phyloP scores from a whole-genome alignment of 2,329 filamentous ascomycete species.

The Capronia epimyces region DNA sequence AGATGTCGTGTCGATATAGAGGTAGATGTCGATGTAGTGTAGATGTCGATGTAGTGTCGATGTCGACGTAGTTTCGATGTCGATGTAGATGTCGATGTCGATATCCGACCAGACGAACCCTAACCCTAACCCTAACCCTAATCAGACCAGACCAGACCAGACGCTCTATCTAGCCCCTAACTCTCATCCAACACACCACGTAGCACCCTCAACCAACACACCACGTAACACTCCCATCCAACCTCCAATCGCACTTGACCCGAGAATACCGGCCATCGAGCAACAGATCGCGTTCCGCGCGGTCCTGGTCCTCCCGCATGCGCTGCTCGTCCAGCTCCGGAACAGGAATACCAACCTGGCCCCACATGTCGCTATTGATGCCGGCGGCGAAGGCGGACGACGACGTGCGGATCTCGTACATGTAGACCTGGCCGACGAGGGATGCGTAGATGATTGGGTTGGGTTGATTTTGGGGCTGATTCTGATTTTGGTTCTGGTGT shows the following conservation, averaged over 20 bases:
- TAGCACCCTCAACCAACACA: background rate
- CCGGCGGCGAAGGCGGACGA: background rate
- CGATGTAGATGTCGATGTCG: too few relatives aligned
- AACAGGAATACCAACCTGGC: conserved; percentile 2
- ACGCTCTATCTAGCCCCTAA: too few relatives aligned
- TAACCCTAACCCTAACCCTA: too few relatives aligned
- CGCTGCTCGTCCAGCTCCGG: conserved; percentile 2
- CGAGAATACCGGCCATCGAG: background rate
- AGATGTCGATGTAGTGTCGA: too few relatives aligned
- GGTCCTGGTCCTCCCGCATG: conserved; percentile 2
- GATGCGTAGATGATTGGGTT: conserved; percentile 1
- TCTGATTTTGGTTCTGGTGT: background rate
- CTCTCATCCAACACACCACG: too few relatives aligned
- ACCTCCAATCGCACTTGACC: background rate
- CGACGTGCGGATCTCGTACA: conserved; percentile 6
- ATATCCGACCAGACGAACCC: too few relatives aligned
- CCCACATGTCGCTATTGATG: conserved; percentile 6
- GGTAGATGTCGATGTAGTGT: too few relatives aligned
- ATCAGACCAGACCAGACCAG: too few relatives aligned
- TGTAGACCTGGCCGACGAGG: conserved; percentile 5
- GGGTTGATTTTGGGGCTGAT: too few relatives aligned
- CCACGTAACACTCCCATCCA: background rate
- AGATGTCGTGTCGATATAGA: too few relatives aligned
- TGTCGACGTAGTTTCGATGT: too few relatives aligned
- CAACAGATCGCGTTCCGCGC: background rate